Evolutionary conservation across 78 protist genomes (phyloP).

Genomic region (Dictyostelium brefeldianum): DNA sequence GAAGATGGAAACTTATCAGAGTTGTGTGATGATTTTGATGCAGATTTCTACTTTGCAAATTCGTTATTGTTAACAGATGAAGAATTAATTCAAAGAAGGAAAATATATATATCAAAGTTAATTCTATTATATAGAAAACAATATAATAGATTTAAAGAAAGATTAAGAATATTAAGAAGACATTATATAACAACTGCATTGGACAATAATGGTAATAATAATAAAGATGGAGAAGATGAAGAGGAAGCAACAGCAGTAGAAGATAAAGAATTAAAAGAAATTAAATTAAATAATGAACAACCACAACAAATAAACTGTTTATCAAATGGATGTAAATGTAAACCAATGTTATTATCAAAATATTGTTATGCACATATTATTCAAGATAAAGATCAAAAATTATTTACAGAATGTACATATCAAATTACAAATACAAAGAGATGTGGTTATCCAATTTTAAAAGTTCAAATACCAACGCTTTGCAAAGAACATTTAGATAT

Average conservation of each 20-base stretch:
- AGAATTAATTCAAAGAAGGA: slow-evolving; percentile 47
- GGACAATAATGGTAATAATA: neutral
- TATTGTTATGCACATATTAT: slow-evolving; percentile 67
- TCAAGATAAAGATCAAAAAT: slow-evolving; percentile 42
- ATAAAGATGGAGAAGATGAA: neutral
- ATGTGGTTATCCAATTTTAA: slow-evolving; percentile 70
- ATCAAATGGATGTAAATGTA: neutral
- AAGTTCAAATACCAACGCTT: slow-evolving; percentile 46
- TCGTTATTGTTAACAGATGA: slow-evolving; percentile 23
- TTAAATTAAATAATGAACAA: neutral
- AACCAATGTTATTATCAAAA: slow-evolving; percentile 33
- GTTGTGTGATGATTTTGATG: slow-evolving; percentile 33
- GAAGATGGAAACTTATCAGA: slow-evolving; percentile 3
- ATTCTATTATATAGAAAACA: slow-evolving; percentile 59
- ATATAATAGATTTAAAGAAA: slow-evolving; percentile 49
- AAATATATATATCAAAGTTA: slow-evolving; percentile 48
- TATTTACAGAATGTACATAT: slow-evolving; percentile 57
- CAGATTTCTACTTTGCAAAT: slow-evolving; percentile 52
- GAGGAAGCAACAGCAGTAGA: too few species aligned
- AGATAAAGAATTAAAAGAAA: too few species aligned
- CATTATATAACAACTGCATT: slow-evolving; percentile 39
- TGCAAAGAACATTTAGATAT: slow-evolving; percentile 72
- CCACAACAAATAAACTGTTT: neutral
- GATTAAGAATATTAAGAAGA: slow-evolving; percentile 69
- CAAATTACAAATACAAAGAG: neutral